Percentiles rank a stretch among this genome's conserved stretches.
Evolutionary conservation across 805 yeast species (phyloP).

Genomic region (Saccharomycopsis fodiens): DNA sequence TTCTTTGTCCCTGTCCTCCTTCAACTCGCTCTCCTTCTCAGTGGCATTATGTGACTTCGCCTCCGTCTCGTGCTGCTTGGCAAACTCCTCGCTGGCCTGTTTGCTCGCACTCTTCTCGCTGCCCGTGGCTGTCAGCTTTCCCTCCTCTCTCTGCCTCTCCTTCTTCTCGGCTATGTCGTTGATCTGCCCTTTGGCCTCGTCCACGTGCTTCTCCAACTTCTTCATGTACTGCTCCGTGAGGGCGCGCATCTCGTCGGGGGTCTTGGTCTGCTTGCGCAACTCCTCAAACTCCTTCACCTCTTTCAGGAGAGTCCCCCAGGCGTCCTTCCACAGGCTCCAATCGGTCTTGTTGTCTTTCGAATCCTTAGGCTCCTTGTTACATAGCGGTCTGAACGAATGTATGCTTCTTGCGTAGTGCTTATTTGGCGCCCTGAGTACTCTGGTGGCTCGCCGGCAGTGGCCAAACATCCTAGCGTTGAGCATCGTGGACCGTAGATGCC

Average conservation of each 20-base stretch:
- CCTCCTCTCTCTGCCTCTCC: neutral
- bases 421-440: no score
- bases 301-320: neutral
- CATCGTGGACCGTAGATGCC: no score
- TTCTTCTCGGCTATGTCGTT: neutral
- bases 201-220: neutral
- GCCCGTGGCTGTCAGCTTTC: neutral
- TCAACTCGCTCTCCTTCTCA: slow-evolving; percentile 6
- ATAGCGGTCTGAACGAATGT: no score
- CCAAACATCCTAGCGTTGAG: no score
- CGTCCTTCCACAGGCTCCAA: neutral
- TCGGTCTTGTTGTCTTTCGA: neutral
- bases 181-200: neutral
- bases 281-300: neutral
- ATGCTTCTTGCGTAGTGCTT: no score
- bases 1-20: slow-evolving; percentile 6
- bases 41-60: no score
- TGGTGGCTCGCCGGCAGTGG: no score
- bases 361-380: neutral
- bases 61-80: neutral
- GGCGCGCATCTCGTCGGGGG: neutral
- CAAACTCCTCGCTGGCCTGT: neutral
- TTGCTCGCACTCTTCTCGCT: neutral
- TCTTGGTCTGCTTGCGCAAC: neutral
- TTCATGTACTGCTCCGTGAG: neutral